These are phyloP conservation scores for Stylonectria norvegica DNA, from an alignment of 2,329 filamentous ascomycete species.

Conservation along the genomic window DNA sequence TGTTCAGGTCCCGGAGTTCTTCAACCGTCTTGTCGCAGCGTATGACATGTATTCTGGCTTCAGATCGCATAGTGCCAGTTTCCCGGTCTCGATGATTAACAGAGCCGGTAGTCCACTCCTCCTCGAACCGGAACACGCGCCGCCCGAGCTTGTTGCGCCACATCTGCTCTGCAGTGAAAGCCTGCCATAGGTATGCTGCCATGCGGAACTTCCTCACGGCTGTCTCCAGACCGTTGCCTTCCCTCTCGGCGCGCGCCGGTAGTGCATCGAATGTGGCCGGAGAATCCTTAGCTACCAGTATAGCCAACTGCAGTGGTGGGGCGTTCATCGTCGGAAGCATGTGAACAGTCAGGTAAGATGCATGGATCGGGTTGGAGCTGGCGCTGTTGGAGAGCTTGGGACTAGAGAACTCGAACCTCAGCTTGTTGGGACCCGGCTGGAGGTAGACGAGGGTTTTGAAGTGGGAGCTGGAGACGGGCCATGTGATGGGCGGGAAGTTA, in stretches of 20 bases:
- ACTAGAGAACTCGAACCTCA: slow-evolving; percentile 84
- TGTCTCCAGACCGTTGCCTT: slow-evolving; percentile 76
- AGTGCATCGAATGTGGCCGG: slow-evolving; percentile 79
- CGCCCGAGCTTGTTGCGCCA: slow-evolving; percentile 81
- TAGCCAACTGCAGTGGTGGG: slow-evolving; percentile 84
- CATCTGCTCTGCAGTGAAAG: slow-evolving; percentile 97
- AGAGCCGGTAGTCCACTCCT: slow-evolving; percentile 87
- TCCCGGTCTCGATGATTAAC: slow-evolving; percentile 72
- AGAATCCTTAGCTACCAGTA: slow-evolving; percentile 85
- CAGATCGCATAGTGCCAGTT: slow-evolving; percentile 74
- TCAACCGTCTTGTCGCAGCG: slow-evolving; percentile 78
- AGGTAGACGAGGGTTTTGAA: slow-evolving; percentile 92
- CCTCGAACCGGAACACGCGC: slow-evolving; percentile 84
- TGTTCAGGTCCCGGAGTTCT: slow-evolving; percentile 74
- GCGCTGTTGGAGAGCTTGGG: slow-evolving; percentile 72
- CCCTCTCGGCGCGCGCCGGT: slow-evolving; percentile 69
- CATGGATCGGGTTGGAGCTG: slow-evolving; percentile 67
- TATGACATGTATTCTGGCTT: slow-evolving; percentile 86
- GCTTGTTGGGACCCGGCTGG: slow-evolving; percentile 82
- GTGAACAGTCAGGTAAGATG: slow-evolving; percentile 77
- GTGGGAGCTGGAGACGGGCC: slow-evolving; percentile 84
- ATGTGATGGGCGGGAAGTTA: slow-evolving; percentile 74
- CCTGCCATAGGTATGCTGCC: slow-evolving; percentile 95
- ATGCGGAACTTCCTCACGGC: slow-evolving; percentile 90
- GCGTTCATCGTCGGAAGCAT: slow-evolving; percentile 76